A percentile compares a stretch with the other conserved stretches of the same genome.
phyloP scores from a whole-genome alignment of 257 asterid genomes.

The Vinca minor region DNA sequence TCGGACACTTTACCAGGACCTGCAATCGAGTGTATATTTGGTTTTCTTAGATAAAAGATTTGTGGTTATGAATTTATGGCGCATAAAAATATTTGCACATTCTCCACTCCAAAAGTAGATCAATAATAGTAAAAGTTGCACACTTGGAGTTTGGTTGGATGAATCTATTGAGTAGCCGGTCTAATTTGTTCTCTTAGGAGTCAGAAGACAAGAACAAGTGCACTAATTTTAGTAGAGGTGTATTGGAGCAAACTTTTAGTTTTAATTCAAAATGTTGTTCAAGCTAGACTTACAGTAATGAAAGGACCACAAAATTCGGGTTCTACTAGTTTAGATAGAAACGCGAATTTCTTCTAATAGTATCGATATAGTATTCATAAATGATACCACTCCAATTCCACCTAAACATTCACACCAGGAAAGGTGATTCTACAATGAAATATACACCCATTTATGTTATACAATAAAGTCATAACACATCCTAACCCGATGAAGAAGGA shows the following conservation, averaged over 20 bases:
- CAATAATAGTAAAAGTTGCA: neutral
- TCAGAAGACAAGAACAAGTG: neutral
- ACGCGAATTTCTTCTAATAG: no score
- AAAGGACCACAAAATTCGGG: neutral
- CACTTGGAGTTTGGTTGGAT: no score
- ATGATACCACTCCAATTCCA: neutral
- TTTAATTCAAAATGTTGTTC: neutral
- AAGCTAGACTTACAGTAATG: neutral
- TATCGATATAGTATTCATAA: neutral
- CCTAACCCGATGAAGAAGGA: slow-evolving; percentile 3
- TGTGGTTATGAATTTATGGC: neutral
- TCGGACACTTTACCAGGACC: no score
- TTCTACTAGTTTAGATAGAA: neutral
- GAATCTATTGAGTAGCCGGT: neutral
- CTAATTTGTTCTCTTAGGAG: neutral
- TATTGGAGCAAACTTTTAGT: neutral
- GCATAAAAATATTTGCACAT: neutral
- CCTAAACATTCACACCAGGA: neutral
- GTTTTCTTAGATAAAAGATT: neutral
- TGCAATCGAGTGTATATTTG: no score
- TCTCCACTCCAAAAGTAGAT: neutral
- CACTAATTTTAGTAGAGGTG: neutral
- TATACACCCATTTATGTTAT: neutral
- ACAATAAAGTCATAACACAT: neutral
- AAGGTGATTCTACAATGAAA: neutral